A percentile compares a stretch with the other conserved stretches of the same genome.
phyloP scores from a whole-genome alignment of 1,284 basidiomycete species.

The Austroboletus niveus region DNA sequence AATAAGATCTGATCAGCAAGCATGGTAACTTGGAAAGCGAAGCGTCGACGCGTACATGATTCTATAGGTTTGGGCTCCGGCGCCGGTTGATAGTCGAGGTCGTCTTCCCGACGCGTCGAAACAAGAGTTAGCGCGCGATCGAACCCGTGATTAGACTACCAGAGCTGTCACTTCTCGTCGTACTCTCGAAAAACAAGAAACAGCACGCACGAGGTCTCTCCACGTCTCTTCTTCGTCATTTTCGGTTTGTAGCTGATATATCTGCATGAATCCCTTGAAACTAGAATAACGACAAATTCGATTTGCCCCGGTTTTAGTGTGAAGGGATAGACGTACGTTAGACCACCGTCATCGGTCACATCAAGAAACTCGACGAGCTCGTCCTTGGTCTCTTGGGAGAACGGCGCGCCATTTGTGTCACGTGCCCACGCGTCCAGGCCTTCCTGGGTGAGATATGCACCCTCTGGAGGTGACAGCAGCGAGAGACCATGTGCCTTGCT shows the following conservation, averaged over 20 bases:
- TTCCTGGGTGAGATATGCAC: conserved; percentile 54
- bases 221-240: conserved; percentile 82
- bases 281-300: conserved; percentile 35
- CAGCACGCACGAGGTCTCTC: conserved; percentile 60
- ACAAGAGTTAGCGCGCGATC: conserved; percentile 63
- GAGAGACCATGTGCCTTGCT: conserved; percentile 11
- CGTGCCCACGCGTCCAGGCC: conserved; percentile 71
- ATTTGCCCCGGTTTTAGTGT: not conserved
- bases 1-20: conserved; percentile 2
- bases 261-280: conserved; percentile 74
- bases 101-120: conserved; percentile 56
- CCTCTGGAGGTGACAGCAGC: conserved; percentile 50
- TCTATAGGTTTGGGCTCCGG: conserved; percentile 15
- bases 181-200: conserved; percentile 15
- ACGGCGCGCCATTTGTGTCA: conserved; percentile 74
- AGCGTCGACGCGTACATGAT: conserved; percentile 16
- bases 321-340: conserved; percentile 55
- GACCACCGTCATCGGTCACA: conserved; percentile 64
- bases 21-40: not conserved
- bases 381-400: conserved; percentile 71
- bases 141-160: conserved; percentile 70
- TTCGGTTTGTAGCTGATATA: conserved; percentile 78
- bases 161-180: conserved; percentile 1
- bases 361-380: conserved; percentile 74
- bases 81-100: conserved; percentile 20